Conservation (phyloP, 805 yeast species). For the Barnettozyma vustinii region DNA sequence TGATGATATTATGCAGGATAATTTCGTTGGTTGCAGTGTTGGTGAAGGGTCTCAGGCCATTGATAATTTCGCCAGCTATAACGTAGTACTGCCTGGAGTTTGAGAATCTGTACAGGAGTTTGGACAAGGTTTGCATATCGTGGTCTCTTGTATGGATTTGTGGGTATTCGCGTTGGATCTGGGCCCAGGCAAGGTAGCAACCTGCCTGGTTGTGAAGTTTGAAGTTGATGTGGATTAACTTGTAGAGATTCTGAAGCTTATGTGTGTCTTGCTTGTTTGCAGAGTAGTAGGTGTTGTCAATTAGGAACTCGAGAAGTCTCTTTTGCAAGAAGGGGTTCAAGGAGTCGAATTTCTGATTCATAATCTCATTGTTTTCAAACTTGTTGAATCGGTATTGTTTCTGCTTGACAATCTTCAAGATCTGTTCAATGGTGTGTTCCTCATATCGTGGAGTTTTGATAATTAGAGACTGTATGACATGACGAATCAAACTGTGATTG, state of each 20-base stretch:
- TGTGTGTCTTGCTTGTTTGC: neutral
- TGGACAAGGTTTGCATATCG: conserved; percentile 12
- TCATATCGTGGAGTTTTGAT: conserved; percentile 19
- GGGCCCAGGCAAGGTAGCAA: conserved; percentile 19
- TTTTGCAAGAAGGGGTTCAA: conserved; percentile 7
- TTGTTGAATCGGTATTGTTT: conserved; percentile 12
- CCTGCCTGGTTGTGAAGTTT: conserved; percentile 17
- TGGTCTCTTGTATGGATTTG: conserved; percentile 13
- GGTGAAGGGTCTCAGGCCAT: conserved; percentile 12
- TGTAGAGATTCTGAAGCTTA: conserved; percentile 9
- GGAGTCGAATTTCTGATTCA: conserved; percentile 11
- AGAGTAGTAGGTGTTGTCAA: conserved; percentile 5
- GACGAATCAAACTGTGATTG: neutral
- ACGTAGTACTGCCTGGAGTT: conserved; percentile 10
- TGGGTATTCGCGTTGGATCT: conserved; percentile 11
- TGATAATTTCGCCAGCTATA: conserved; percentile 17
- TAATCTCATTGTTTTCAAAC: conserved; percentile 12
- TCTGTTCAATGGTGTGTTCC: conserved; percentile 15
- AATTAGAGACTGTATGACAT: conserved; percentile 10
- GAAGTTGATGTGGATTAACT: conserved; percentile 14
- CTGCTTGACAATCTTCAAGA: conserved; percentile 11
- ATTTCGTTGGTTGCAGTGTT: conserved; percentile 2
- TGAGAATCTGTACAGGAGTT: conserved; percentile 13
- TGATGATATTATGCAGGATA: conserved; percentile 12
- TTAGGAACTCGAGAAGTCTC: conserved; percentile 11